Conservation (phyloP, 164 flowering plant species). For the Tetracentron sinense region DNA sequence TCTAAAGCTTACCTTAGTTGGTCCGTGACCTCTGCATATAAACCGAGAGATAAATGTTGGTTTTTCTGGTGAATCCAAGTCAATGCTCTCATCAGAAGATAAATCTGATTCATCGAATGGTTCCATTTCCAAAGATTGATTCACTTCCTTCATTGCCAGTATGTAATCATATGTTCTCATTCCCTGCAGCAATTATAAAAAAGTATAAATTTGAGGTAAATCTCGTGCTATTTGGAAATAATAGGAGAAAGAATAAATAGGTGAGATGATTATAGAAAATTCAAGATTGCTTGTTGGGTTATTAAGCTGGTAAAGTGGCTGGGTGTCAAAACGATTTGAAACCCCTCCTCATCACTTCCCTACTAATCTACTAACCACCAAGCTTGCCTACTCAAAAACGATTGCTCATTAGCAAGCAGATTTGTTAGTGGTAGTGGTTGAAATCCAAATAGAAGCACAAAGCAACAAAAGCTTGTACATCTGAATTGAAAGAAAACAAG, state of each 20-base stretch:
- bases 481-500: background rate
- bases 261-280: no score
- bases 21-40: constrained; percentile 36
- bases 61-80: constrained; percentile 61
- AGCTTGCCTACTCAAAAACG: no score
- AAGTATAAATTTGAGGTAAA: background rate
- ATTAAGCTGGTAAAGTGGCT: no score
- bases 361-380: no score
- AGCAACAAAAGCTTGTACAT: no score
- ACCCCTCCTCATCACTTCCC: no score
- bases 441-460: no score
- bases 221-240: background rate
- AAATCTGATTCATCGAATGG: constrained; percentile 56
- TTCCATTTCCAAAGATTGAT: constrained; percentile 46
- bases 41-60: constrained; percentile 41
- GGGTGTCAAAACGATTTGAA: no score
- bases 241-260: background rate
- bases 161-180: constrained; percentile 95
- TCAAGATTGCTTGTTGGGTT: background rate
- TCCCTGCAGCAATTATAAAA: constrained; percentile 76
- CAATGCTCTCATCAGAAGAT: constrained; percentile 74
- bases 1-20: constrained; percentile 38
- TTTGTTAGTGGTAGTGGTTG: background rate
- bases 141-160: constrained; percentile 85
- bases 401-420: background rate